A percentile compares a stretch with the other conserved stretches of the same genome.
Conservation (phyloP, 1,284 basidiomycete species). For the Vanrija sp. region DNA sequence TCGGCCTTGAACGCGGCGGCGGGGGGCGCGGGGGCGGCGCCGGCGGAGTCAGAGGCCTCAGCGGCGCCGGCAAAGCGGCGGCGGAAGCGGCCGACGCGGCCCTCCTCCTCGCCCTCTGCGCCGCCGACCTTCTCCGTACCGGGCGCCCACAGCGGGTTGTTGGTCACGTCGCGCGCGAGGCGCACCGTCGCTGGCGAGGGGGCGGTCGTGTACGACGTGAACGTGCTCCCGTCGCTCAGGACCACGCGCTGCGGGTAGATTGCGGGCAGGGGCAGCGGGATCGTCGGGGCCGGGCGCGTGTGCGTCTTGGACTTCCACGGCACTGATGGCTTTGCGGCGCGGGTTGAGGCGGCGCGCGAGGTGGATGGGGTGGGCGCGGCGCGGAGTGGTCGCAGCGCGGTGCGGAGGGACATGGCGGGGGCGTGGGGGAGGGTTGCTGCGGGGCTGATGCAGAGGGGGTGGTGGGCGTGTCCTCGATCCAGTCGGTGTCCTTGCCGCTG, state of each 20-base stretch:
- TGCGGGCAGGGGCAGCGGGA: constrained; percentile 75
- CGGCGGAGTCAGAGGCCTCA: constrained; percentile 1
- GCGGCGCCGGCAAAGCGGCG: constrained; percentile 58
- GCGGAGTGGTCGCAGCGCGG: constrained; percentile 7
- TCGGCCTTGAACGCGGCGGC: constrained; percentile 25
- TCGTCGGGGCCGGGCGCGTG: constrained; percentile 49
- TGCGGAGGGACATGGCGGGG: constrained; percentile 8
- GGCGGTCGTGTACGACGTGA: constrained; percentile 78
- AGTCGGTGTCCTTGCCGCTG: neutral
- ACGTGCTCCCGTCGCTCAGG: constrained; percentile 79
- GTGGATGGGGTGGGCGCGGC: constrained; percentile 18
- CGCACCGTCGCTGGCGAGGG: constrained; percentile 65
- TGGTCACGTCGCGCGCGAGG: constrained; percentile 76
- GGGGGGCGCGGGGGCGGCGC: neutral
- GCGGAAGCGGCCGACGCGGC: constrained; percentile 73
- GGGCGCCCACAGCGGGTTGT: constrained; percentile 69
- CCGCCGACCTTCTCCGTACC: constrained; percentile 50
- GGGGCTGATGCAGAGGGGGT: neutral
- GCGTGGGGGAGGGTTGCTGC: neutral
- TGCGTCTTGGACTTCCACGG: constrained; percentile 44
- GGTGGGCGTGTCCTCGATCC: neutral
- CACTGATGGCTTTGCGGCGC: neutral
- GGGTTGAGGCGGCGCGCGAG: constrained; percentile 22
- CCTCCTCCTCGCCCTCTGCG: constrained; percentile 66
- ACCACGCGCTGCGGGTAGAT: constrained; percentile 77